Evolutionary conservation across 169 alveolate species (phyloP).

Genomic region (Plasmodium gaboni): DNA sequence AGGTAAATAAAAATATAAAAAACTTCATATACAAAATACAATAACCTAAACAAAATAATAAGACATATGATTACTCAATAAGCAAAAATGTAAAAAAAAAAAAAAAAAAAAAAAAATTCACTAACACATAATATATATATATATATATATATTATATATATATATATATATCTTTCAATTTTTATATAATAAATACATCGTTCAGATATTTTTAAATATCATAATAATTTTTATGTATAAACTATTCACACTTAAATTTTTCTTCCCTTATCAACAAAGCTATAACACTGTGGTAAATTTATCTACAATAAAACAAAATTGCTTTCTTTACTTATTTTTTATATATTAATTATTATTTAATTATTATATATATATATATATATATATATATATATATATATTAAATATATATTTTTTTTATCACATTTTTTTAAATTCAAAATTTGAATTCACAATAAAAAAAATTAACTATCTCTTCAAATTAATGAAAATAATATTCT

Average conservation of each 20-base stretch:
- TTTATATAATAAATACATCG: neutral
- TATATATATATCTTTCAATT: constrained; percentile 3
- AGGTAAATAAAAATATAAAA: constrained; percentile 20
- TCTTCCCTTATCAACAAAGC: constrained; percentile 7
- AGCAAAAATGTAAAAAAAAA: constrained; percentile 20
- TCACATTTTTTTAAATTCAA: too few species aligned
- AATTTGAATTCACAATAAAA: neutral
- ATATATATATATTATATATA: constrained; percentile 1
- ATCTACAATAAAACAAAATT: constrained; percentile 6
- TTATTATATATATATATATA: too few species aligned
- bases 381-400: too few species aligned
- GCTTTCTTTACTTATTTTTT: neutral
- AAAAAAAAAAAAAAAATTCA: neutral
- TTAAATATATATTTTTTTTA: too few species aligned
- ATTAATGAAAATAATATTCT: too few species aligned
- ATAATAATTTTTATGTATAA: neutral
- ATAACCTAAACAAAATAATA: constrained; percentile 48
- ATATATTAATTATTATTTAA: too few species aligned
- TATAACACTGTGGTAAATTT: neutral
- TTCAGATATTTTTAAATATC: neutral
- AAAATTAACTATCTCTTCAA: neutral
- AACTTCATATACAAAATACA: constrained; percentile 12
- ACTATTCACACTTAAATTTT: neutral
- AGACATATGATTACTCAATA: constrained; percentile 45
- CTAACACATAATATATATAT: neutral